Base-by-base conservation (phyloP, 1,139 yeast species). In the Yamadazyma songkhlaensis region DNA sequence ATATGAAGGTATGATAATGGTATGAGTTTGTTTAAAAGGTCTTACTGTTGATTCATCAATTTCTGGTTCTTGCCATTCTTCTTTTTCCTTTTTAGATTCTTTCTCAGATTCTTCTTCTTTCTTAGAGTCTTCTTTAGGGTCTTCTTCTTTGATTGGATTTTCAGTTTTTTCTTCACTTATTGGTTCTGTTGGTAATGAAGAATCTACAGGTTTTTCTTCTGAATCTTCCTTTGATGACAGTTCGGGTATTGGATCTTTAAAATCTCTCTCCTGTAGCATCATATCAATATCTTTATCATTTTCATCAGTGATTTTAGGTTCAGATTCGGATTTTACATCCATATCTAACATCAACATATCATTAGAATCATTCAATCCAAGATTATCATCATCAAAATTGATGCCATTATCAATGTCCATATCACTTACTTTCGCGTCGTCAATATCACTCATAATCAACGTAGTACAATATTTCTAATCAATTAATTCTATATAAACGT, bases 1-100 rank as follows among this genome's bases (percentile, higher is more conserved):
- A 57, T 90, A 92, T 2, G 97, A 89, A 3, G 99, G 99, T 24
- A 92, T 75, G n/a, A 92, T 81, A 39, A 92, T 84, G 9, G 88
- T 77, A 56, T 92, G 97, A 0, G 95, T 80, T 63, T 92, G 98
- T 41, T 71, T 59, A 29, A 42, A 45, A 13, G 42, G 22, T 15
- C 41, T 39, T 8, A 42, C 40, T 13, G 53, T 49, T 29, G 42
- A 44, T 39, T 48, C 51, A 28, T 46, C 45, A 9, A 45, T 28
- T 39, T 45, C 44, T 6, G 48, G 49, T 35, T 42, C 46, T 11
- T 15, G 24, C 31, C 27, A 32, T 15, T 25, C 29, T 21, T 33
- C 67, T 8, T 55, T 64, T 3, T 60, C 64, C 3, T 55, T 60
- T 4, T 56, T 62, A 3, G 53, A 59, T 7, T 49, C 59, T 5